These are phyloP conservation scores for Cladosporium austrohemisphaericum DNA, from an alignment of 2,329 filamentous ascomycete species.

Conservation along the genomic window DNA sequence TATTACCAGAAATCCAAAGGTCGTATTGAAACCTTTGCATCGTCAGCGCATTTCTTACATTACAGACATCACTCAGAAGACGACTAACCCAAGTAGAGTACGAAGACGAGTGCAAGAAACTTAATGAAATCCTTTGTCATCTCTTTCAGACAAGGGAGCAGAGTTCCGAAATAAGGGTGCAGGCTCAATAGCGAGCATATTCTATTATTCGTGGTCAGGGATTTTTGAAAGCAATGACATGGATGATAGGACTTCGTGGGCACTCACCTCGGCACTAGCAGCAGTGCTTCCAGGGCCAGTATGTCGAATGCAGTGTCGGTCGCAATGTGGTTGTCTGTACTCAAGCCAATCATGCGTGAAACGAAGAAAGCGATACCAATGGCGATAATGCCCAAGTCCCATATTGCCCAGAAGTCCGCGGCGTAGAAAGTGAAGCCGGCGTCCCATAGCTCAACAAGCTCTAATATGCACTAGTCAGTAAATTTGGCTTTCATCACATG, in stretches of 20 bases:
- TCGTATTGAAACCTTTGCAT: slow-evolving; percentile 71
- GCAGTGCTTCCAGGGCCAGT: slow-evolving; percentile 81
- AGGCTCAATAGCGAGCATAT: slow-evolving; percentile 84
- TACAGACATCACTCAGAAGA: slow-evolving; percentile 20
- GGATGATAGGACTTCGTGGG: no score
- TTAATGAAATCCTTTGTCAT: slow-evolving; percentile 92
- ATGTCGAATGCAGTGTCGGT: slow-evolving; percentile 82
- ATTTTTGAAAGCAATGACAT: no score
- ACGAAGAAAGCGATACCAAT: slow-evolving; percentile 58
- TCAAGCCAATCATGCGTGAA: slow-evolving; percentile 63
- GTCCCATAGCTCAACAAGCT: slow-evolving; percentile 73
- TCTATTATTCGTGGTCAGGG: slow-evolving; percentile 39
- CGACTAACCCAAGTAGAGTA: slow-evolving; percentile 70
- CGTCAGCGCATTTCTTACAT: not conserved
- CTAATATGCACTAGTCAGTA: slow-evolving; percentile 17
- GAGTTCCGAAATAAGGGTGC: slow-evolving; percentile 83
- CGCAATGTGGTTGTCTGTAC: slow-evolving; percentile 56
- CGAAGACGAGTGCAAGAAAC: slow-evolving; percentile 71
- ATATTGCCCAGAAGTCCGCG: slow-evolving; percentile 76
- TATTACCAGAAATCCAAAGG: slow-evolving; percentile 74
- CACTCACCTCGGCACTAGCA: slow-evolving; percentile 69
- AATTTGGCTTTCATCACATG: no score
- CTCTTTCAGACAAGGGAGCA: slow-evolving; percentile 86
- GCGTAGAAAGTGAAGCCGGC: slow-evolving; percentile 83
- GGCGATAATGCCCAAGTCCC: slow-evolving; percentile 41